Conservation (phyloP, 768 basidiomycete species). For the Terana coerulea region DNA sequence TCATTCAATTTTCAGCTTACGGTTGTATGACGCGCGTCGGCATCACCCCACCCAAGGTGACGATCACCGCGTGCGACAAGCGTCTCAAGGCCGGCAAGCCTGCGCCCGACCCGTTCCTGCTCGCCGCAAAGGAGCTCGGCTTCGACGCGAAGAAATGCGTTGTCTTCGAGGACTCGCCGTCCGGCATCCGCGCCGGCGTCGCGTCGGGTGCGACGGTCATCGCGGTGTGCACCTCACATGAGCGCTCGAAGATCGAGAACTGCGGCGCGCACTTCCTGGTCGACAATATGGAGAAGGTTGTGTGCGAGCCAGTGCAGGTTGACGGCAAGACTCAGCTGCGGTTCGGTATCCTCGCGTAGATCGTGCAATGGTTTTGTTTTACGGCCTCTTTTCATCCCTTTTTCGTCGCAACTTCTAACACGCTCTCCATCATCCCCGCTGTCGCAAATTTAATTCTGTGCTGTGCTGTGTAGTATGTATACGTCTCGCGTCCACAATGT, state of each 20-base stretch:
- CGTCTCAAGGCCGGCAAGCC: slow-evolving; percentile 65
- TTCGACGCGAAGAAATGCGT: slow-evolving; percentile 56
- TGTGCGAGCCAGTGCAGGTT: slow-evolving; percentile 37
- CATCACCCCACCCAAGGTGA: slow-evolving; percentile 61
- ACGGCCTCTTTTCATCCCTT: too few species aligned
- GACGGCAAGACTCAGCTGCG: slow-evolving; percentile 33
- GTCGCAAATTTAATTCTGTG: too few species aligned
- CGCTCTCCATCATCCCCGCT: too few species aligned
- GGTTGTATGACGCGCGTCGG: slow-evolving; percentile 70
- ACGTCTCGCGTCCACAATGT: too few species aligned
- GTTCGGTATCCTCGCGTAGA: slow-evolving; percentile 36
- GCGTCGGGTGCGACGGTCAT: slow-evolving; percentile 72
- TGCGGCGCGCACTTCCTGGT: slow-evolving; percentile 56
- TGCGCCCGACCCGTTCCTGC: slow-evolving; percentile 60
- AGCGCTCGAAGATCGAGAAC: slow-evolving; percentile 48
- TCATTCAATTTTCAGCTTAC: slow-evolving; percentile 35
- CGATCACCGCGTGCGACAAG: slow-evolving; percentile 75
- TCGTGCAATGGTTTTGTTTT: too few species aligned
- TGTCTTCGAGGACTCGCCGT: slow-evolving; percentile 74
- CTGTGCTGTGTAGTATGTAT: too few species aligned
- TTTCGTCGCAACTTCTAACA: too few species aligned
- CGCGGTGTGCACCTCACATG: slow-evolving; percentile 73
- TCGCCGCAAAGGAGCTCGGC: slow-evolving; percentile 56
- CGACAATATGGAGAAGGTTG: slow-evolving; percentile 49
- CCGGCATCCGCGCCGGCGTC: slow-evolving; percentile 64